Percentiles rank a stretch among this genome's conserved stretches.
These are phyloP conservation scores for Solanum rostratum DNA, from an alignment of 257 asterid species.

Conservation along the genomic window DNA sequence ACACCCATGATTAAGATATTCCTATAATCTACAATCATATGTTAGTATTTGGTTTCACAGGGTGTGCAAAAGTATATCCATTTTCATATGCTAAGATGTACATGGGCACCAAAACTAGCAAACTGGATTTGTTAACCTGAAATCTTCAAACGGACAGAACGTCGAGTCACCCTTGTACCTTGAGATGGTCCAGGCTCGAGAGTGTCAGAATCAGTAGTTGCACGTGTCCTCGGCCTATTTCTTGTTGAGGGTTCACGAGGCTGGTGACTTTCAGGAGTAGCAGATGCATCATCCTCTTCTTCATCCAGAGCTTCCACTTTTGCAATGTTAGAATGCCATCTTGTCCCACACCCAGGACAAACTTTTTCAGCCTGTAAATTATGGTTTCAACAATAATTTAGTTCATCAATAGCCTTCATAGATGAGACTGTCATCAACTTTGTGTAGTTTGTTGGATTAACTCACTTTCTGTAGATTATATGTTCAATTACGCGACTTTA, in stretches of 20 bases:
- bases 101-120: neutral
- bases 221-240: constrained; percentile 19
- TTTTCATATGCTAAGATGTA: neutral
- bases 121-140: constrained; percentile 8
- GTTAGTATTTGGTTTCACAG: neutral
- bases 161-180: constrained; percentile 37
- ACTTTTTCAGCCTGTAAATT: constrained; percentile 38
- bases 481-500: neutral
- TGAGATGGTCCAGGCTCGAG: constrained; percentile 10
- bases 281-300: constrained; percentile 3
- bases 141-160: constrained; percentile 28
- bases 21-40: neutral
- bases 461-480: neutral
- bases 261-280: constrained; percentile 18
- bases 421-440: neutral
- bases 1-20: neutral
- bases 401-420: neutral
- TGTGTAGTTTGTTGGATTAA: neutral
- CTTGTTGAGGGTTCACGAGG: constrained; percentile 12
- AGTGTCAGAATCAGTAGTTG: constrained; percentile 6
- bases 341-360: constrained; percentile 61
- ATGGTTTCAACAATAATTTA: neutral
- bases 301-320: constrained; percentile 34
- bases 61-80: neutral
- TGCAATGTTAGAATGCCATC: constrained; percentile 33